Percentiles rank a stretch among this genome's conserved stretches.
phyloP scores from a whole-genome alignment of 2,329 filamentous ascomycete species.

The Ophiostoma pallidulum region DNA sequence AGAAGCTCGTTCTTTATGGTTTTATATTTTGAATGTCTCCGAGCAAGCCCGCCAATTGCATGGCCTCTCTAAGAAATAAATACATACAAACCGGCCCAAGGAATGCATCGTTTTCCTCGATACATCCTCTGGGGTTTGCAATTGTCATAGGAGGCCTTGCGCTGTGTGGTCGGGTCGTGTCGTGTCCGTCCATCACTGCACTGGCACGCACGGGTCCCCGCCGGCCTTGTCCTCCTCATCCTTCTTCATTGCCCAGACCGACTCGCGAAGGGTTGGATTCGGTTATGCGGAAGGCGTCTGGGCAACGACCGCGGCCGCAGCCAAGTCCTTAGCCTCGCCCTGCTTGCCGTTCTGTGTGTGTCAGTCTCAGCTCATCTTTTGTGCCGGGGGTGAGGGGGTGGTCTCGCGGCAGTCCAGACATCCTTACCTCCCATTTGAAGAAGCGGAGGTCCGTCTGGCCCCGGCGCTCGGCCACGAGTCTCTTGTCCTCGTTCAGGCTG shows the following conservation, averaged over 20 bases:
- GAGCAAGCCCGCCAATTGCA: background rate
- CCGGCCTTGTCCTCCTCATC: background rate
- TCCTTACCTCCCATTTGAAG: slow-evolving; percentile 86
- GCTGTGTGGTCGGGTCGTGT: no score
- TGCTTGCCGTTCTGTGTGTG: slow-evolving; percentile 96
- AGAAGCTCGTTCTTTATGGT: no score
- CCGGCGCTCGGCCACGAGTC: slow-evolving; percentile 77
- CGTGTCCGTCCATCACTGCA: no score
- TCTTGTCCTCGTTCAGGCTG: slow-evolving; percentile 92
- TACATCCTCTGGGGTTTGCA: background rate
- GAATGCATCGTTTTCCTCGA: background rate
- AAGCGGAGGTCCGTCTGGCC: slow-evolving; percentile 85
- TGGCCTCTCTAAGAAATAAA: slow-evolving; percentile 1
- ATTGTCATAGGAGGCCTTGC: slow-evolving; percentile 3
- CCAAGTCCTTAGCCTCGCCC: slow-evolving; percentile 70
- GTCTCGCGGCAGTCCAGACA: no score
- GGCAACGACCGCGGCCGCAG: slow-evolving; percentile 40
- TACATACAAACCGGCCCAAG: slow-evolving; percentile 5
- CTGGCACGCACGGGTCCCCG: no score
- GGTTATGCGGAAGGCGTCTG: slow-evolving; percentile 19
- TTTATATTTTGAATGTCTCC: background rate
- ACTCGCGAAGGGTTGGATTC: background rate
- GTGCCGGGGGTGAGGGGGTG: no score
- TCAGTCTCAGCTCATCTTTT: slow-evolving; percentile 26
- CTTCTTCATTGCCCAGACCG: background rate